A percentile compares a stretch with the other conserved stretches of the same genome.
Conservation (phyloP, 2,329 filamentous ascomycete genomes). For the Apiospora kogelbergensis region DNA sequence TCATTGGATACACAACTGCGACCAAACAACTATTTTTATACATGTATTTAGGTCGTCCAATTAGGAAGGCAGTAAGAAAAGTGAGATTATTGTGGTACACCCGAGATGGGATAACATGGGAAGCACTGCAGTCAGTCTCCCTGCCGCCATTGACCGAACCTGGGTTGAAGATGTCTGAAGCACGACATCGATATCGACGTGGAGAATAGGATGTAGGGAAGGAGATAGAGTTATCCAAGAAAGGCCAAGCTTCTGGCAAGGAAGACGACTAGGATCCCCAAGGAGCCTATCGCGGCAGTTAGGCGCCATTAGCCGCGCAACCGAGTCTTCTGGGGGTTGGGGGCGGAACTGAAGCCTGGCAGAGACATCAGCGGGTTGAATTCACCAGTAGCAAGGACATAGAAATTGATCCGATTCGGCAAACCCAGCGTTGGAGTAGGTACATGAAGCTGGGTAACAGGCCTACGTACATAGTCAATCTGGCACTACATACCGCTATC, state of each 20-base stretch:
- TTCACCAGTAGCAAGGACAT: not conserved
- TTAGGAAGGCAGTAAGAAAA: conserved; percentile 1
- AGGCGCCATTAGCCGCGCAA: conserved; percentile 2
- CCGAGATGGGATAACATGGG: not conserved
- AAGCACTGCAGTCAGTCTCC: not conserved
- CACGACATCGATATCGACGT: not conserved
- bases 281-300: not conserved
- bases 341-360: not conserved
- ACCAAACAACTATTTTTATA: conserved; percentile 1
- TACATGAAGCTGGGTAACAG: not conserved
- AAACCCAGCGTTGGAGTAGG: not conserved
- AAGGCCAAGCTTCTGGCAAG: not conserved
- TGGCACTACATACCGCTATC: not conserved
- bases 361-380: not conserved
- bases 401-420: not conserved
- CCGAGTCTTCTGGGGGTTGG: not conserved
- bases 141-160: not conserved
- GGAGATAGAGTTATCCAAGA: not conserved
- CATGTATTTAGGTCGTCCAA: not conserved
- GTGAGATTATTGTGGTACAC: conserved; percentile 1
- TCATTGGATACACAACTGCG: not conserved
- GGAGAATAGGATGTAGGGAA: not conserved
- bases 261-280: not conserved
- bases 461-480: not conserved
- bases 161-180: not conserved